Base-by-base conservation (phyloP, 331 rosid genomes). In the Prunus yedoensis region DNA sequence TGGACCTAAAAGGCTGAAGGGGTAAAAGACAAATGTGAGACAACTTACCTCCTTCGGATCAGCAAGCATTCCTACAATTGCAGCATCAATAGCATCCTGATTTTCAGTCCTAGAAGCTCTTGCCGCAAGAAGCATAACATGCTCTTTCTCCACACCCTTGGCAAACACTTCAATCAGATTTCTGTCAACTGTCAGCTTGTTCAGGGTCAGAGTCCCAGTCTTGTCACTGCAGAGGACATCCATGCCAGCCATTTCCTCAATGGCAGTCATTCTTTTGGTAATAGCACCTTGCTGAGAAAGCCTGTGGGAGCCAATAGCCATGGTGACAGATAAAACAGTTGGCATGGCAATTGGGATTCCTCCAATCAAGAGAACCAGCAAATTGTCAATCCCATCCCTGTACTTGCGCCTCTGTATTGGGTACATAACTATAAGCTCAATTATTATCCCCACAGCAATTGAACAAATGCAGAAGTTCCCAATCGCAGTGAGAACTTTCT, bases 201-300 rank as follows among this genome's bases (percentile, higher is more conserved):
- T 94, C 23, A 94, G 76, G 53, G 99, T 94, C 51, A 94, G 83
- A 52, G 99, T 94, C 46, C 98, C 99, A 2, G 99, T 94, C 88
- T 94, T 94, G 76, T 94, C 99, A 88, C 99, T 94, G 86, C 99
- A 94, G 52, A 94, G 92, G 47, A 94, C 99, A 74, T 94, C 97
- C 99, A 94, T 94, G 69, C 99, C 99, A 49, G 99, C 99, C 99
- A 94, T 94, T 92, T 94, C 99, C 82, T 94, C 99, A 79, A 94
- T 94, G 65, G 99, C 99, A 14, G 99, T 94, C 99, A 94, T 94
- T 70, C 99, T 63, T 58, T 94, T 94, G 68, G 99, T 94, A 30
- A 94, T 94, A 52, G 99, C 99, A 68, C 99, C 99, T 80, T 94
- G 99, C 75, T 94, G 93, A 57, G 99, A 88, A 9, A 94, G 99